A percentile compares a stretch with the other conserved stretches of the same genome.
phyloP scores from a whole-genome alignment of 768 basidiomycete genomes.

The Kwoniella sp. region DNA sequence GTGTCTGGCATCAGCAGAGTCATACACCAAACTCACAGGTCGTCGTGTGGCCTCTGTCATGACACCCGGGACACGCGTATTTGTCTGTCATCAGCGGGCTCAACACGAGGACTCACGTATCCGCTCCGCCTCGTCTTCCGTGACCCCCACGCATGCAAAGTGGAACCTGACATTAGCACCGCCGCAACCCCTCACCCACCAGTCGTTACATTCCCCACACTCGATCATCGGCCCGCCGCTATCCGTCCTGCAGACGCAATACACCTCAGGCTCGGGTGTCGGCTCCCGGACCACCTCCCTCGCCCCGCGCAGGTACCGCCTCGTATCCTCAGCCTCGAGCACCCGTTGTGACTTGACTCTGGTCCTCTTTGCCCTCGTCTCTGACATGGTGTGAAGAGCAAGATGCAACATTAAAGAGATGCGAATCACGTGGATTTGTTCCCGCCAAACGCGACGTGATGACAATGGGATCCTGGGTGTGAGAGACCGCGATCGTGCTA shows the following conservation, averaged over 20 bases:
- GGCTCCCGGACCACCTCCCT: too few relatives aligned
- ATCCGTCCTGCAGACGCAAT: conserved; percentile 32
- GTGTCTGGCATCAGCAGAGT: conserved; percentile 12
- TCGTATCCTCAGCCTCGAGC: conserved; percentile 31
- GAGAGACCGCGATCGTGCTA: too few relatives aligned
- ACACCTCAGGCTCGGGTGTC: too few relatives aligned
- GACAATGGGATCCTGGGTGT: too few relatives aligned
- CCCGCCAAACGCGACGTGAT: too few relatives aligned
- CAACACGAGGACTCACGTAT: conserved; percentile 28
- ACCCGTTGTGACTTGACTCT: conserved; percentile 37
- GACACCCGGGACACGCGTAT: conserved; percentile 29
- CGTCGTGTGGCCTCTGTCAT: conserved; percentile 16
- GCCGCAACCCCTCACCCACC: conserved; percentile 37
- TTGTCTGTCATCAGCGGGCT: conserved; percentile 15
- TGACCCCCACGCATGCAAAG: conserved; percentile 33
- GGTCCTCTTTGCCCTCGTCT: too few relatives aligned
- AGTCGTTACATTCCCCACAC: conserved; percentile 42
- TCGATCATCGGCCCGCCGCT: conserved; percentile 39
- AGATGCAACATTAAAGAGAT: too few relatives aligned
- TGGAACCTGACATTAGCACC: conserved; percentile 37
- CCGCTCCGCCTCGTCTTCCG: conserved; percentile 25
- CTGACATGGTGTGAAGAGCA: too few relatives aligned
- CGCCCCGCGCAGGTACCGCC: conserved; percentile 10
- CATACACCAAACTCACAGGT: conserved; percentile 26
- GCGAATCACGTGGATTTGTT: too few relatives aligned